Conservation (phyloP, 2,329 filamentous ascomycete species). For the Penicillium palitans region DNA sequence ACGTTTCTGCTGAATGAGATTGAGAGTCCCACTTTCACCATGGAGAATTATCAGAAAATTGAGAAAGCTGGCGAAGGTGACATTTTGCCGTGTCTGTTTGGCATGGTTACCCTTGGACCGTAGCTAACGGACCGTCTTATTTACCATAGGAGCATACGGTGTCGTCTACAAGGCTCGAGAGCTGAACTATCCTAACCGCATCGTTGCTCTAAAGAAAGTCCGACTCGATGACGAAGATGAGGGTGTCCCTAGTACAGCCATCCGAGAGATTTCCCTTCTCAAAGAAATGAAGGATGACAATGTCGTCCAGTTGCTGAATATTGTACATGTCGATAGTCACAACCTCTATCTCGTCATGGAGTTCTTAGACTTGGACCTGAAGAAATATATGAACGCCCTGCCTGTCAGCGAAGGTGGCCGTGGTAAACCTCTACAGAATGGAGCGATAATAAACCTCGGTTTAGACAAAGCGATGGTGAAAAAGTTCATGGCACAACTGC, state of each 20-base stretch:
- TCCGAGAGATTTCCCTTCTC: constrained; percentile 88
- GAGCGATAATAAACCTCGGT: constrained; percentile 67
- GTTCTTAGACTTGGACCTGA: constrained; percentile 86
- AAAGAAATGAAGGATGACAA: constrained; percentile 94
- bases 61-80: constrained; percentile 94
- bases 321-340: constrained; percentile 90
- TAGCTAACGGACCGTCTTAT: constrained; percentile 14
- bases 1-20: not conserved
- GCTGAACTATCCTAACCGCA: constrained; percentile 75
- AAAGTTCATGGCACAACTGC: constrained; percentile 88
- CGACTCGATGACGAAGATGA: constrained; percentile 93
- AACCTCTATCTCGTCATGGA: constrained; percentile 93
- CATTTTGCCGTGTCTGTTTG: not conserved
- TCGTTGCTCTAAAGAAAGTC: constrained; percentile 93
- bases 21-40: constrained; percentile 41
- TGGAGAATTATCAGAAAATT: constrained; percentile 96
- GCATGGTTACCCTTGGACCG: constrained; percentile 34
- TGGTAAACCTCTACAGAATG: constrained; percentile 80
- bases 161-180: constrained; percentile 94
- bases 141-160: constrained; percentile 77
- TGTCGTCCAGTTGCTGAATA: constrained; percentile 84
- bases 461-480: constrained; percentile 80
- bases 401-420: constrained; percentile 81
- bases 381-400: constrained; percentile 94
- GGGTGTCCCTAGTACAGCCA: constrained; percentile 86